A percentile compares a stretch with the other conserved stretches of the same genome.
phyloP scores from a whole-genome alignment of 2,329 filamentous ascomycete genomes.

The Alternaria solani region DNA sequence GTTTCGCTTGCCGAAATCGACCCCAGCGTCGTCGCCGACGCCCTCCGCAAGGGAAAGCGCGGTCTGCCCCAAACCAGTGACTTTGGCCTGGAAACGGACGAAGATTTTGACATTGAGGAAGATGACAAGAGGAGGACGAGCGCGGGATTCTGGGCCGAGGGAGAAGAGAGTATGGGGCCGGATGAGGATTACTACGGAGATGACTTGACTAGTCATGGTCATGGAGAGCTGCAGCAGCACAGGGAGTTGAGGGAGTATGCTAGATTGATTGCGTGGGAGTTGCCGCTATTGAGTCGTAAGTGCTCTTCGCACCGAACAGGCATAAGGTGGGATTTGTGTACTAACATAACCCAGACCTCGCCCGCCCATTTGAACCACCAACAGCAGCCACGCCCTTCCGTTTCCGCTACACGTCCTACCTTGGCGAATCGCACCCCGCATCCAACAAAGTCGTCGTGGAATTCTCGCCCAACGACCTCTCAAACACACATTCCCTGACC shows the following conservation, averaged over 20 bases:
- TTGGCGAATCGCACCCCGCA: slow-evolving; percentile 92
- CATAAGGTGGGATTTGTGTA: background rate
- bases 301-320: slow-evolving; percentile 21
- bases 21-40: slow-evolving; percentile 31
- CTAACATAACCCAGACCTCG: slow-evolving; percentile 67
- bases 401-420: slow-evolving; percentile 96
- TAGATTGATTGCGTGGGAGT: slow-evolving; percentile 89
- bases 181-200: slow-evolving; percentile 75
- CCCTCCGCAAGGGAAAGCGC: slow-evolving; percentile 33
- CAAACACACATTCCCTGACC: slow-evolving; percentile 73
- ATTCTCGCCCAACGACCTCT: slow-evolving; percentile 78
- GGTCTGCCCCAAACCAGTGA: slow-evolving; percentile 27
- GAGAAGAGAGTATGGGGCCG: slow-evolving; percentile 62
- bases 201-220: slow-evolving; percentile 82
- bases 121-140: slow-evolving; percentile 23
- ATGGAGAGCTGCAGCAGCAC: slow-evolving; percentile 87
- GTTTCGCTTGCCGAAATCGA: slow-evolving; percentile 36
- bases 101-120: slow-evolving; percentile 35
- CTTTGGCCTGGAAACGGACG: slow-evolving; percentile 31
- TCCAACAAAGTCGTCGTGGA: slow-evolving; percentile 94
- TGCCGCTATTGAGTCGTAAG: slow-evolving; percentile 89
- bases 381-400: slow-evolving; percentile 74
- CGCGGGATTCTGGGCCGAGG: slow-evolving; percentile 49
- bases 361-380: slow-evolving; percentile 80
- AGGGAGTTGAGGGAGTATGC: slow-evolving; percentile 89